These are phyloP conservation scores for Rhizopogon vinicolor DNA, from an alignment of 768 basidiomycete genomes.

Conservation along the genomic window DNA sequence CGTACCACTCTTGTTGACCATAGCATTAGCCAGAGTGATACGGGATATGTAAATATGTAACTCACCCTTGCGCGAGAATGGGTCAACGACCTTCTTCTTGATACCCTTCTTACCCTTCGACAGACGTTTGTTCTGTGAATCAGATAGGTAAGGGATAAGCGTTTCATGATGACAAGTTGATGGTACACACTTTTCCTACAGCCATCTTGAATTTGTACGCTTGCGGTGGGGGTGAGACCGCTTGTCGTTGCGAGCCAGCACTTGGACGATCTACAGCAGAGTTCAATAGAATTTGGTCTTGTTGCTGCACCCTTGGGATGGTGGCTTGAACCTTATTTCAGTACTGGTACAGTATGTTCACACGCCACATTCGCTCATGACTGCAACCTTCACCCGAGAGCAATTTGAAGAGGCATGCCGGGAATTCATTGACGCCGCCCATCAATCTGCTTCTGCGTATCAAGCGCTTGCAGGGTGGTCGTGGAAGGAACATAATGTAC, in stretches of 20 bases:
- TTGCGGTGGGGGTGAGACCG: constrained; percentile 35
- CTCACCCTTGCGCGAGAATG: constrained; percentile 97
- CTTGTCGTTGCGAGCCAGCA: constrained; percentile 38
- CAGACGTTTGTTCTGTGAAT: constrained; percentile 86
- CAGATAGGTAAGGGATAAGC: not conserved
- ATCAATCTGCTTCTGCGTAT: constrained; percentile 6
- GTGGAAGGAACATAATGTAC: constrained; percentile 59
- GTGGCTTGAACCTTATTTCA: constrained; percentile 63
- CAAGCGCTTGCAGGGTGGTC: constrained; percentile 39
- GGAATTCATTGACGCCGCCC: constrained; percentile 37
- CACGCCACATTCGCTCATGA: constrained; percentile 31
- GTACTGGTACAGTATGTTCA: constrained; percentile 34
- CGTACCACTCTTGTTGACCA: constrained; percentile 84
- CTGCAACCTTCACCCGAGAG: constrained; percentile 40
- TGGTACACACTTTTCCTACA: constrained; percentile 73
- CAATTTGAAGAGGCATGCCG: constrained; percentile 61
- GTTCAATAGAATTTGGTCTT: constrained; percentile 16
- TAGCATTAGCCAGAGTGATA: constrained; percentile 3
- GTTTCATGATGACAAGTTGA: not conserved
- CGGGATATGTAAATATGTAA: not conserved
- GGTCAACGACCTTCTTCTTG: constrained; percentile 99
- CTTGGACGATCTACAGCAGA: constrained; percentile 45
- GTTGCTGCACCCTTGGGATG: constrained; percentile 6
- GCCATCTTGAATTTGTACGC: constrained; percentile 59
- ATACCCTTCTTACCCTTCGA: constrained; percentile 98